These are phyloP conservation scores for Starmerella sp. DNA, from an alignment of 805 yeast species.

Conservation along the genomic window DNA sequence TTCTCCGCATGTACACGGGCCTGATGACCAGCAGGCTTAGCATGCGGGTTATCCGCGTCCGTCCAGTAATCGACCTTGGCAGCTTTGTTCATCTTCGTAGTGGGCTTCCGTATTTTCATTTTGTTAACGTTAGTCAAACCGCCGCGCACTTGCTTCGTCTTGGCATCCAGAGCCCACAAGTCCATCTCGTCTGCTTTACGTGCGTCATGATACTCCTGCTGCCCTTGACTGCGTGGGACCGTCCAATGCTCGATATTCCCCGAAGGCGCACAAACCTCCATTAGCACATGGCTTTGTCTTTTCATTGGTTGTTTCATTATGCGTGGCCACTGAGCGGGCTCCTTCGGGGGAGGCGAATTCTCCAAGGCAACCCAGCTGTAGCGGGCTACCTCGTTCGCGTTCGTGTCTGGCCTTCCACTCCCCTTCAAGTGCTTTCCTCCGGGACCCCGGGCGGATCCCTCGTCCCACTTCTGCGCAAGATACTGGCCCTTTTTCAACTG, in stretches of 20 bases:
- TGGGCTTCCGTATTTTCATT: neutral
- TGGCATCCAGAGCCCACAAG: constrained; percentile 67
- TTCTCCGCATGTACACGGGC: constrained; percentile 8
- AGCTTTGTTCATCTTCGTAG: neutral
- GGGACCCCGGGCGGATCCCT: constrained; percentile 39
- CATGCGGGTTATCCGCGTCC: constrained; percentile 9
- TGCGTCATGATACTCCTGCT: constrained; percentile 76
- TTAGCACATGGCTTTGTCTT: constrained; percentile 67
- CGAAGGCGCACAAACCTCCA: constrained; percentile 67
- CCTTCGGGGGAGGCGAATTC: constrained; percentile 35
- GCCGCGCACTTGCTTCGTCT: constrained; percentile 35
- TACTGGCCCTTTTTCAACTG: constrained; percentile 77
- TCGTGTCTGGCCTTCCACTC: constrained; percentile 67
- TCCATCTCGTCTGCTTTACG: constrained; percentile 79
- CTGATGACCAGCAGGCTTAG: constrained; percentile 10
- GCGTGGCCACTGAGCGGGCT: constrained; percentile 46
- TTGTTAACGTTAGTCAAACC: constrained; percentile 12
- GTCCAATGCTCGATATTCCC: constrained; percentile 83
- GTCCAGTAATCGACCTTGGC: constrained; percentile 13
- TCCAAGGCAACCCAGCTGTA: constrained; percentile 59
- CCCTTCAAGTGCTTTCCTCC: constrained; percentile 44
- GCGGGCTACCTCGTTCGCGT: constrained; percentile 57
- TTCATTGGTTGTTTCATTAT: constrained; percentile 55
- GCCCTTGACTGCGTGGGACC: constrained; percentile 65
- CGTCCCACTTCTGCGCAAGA: constrained; percentile 60